phyloP scores from a whole-genome alignment of 1,139 yeast species.

The Fermentozyma sake region DNA sequence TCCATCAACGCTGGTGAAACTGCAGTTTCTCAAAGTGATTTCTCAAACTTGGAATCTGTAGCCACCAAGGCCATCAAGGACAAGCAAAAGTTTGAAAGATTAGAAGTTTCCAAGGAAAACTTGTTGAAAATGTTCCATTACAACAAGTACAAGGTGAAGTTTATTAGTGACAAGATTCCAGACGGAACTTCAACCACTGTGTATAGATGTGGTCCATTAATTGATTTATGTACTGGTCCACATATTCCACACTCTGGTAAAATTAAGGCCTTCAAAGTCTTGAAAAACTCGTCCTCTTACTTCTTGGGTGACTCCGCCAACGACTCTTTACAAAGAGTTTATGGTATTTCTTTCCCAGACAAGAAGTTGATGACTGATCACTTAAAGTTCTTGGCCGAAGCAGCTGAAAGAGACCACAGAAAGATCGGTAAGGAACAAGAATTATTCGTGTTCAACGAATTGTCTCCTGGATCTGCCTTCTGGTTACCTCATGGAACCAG shows the following conservation, averaged over 20 bases:
- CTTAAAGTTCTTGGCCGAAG: conserved; percentile 91
- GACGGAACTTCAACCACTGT: conserved; percentile 96
- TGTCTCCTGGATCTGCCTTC: conserved; percentile 97
- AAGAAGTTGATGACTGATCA: conserved; percentile 96
- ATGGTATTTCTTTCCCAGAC: conserved; percentile 99
- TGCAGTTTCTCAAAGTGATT: conserved; percentile 78
- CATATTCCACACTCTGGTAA: conserved; percentile 98
- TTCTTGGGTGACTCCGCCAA: conserved; percentile 90
- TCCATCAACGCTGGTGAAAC: conserved; percentile 72
- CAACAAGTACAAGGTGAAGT: conserved; percentile 91
- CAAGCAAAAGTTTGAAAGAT: conserved; percentile 92
- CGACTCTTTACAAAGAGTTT: conserved; percentile 94
- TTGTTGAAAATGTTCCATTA: conserved; percentile 89
- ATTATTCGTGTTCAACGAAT: conserved; percentile 87
- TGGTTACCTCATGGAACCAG: conserved; percentile 99
- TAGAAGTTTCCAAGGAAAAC: conserved; percentile 88
- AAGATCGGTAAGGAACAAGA: conserved; percentile 96
- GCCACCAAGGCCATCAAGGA: conserved; percentile 92
- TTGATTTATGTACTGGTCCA: conserved; percentile 97
- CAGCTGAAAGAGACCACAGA: conserved; percentile 96
- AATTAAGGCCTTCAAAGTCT: conserved; percentile 88
- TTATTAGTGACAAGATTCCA: conserved; percentile 85
- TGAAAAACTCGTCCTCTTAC: conserved; percentile 95
- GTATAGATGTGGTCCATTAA: conserved; percentile 96
- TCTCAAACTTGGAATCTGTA: conserved; percentile 77